Base-by-base conservation (phyloP, 2,329 filamentous ascomycete species). In the Pseudogymnoascus verrucosus region DNA sequence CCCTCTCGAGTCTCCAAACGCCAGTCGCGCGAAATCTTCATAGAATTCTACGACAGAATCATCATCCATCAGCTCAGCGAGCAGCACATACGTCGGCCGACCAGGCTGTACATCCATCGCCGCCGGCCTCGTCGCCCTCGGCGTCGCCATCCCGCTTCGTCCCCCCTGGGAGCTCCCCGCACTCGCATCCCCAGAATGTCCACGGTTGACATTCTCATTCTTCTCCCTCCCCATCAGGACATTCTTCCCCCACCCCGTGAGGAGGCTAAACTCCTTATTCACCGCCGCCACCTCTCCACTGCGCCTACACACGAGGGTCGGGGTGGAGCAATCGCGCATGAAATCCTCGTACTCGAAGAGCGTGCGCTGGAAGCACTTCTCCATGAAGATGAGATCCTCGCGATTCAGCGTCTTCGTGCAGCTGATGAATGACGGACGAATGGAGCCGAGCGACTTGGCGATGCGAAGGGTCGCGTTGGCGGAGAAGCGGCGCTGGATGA, bases 261-360 rank as follows among this genome's bases (percentile, higher is more conserved):
- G 79, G 31, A 96, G 89, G n/a, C 89, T 91, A 69, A 99, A 99
- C 74, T 98, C 95, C 76, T 97, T 96, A 73, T 95, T 96, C 21
- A 96, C 91, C 3, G 91, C 91, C 0, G 92, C 93, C n/a, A 99
- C 87, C 74, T 98, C 95, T 61, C 95, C 95, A 0, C 93, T 96
- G 59, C 95, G 86, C 59, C 95, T 87, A 72, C 91, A 96, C 26
- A 98, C 91, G 64, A 99, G 86, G 0, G 93, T 96, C 0, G 95
- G 95, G 3, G 92, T 96, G 40, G 91, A 91, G 65, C 89, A 91
- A 67, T 91, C 87, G 64, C 90, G 87, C 79, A 97, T 89, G 68
- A 96, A 95, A 68, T 96, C 91, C 73, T 98, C 91, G 71, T 96
- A 96, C 73, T 96, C 92, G 72, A 92, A 91, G 10, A 98, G 80